These are phyloP conservation scores for Pythium apleroticum DNA, from an alignment of 352 stramenopile species.

Conservation along the genomic window DNA sequence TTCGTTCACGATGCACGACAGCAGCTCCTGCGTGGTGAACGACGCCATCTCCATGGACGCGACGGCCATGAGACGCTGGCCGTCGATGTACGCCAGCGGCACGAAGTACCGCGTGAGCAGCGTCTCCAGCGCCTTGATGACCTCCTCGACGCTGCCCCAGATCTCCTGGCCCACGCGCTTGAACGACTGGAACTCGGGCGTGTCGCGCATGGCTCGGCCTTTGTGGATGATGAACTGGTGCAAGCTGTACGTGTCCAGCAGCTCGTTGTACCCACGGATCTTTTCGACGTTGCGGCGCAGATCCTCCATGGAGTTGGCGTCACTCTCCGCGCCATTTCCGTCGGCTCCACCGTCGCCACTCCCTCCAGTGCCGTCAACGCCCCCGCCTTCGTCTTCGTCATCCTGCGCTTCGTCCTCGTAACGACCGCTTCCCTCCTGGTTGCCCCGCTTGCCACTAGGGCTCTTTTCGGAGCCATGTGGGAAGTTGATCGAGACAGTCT, in stretches of 20 bases:
- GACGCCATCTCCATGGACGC: slow-evolving; percentile 56
- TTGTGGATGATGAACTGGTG: slow-evolving; percentile 92
- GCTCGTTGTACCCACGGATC: slow-evolving; percentile 78
- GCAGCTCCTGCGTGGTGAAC: slow-evolving; percentile 60
- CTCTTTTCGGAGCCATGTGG: not conserved
- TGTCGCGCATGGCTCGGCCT: slow-evolving; percentile 72
- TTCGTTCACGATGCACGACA: slow-evolving; percentile 85
- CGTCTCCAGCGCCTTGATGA: slow-evolving; percentile 68
- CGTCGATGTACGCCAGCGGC: slow-evolving; percentile 84
- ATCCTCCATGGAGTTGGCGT: slow-evolving; percentile 56
- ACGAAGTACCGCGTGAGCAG: slow-evolving; percentile 84
- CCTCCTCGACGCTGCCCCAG: slow-evolving; percentile 80
- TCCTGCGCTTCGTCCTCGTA: not conserved
- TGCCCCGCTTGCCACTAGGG: not conserved
- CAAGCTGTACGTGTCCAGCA: slow-evolving; percentile 76
- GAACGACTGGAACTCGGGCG: slow-evolving; percentile 88
- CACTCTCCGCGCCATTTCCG: slow-evolving; percentile 6
- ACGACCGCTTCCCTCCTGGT: not conserved
- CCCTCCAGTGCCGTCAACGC: not conserved
- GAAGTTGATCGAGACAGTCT: slow-evolving; percentile 29
- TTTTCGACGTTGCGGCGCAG: slow-evolving; percentile 74
- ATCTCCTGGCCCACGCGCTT: slow-evolving; percentile 70
- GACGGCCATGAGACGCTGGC: slow-evolving; percentile 70
- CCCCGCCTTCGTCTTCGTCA: slow-evolving; percentile 1
- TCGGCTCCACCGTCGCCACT: not conserved